These are phyloP conservation scores for Aspergillus affinis DNA, from an alignment of 495 filamentous ascomycete genomes.

Conservation along the genomic window DNA sequence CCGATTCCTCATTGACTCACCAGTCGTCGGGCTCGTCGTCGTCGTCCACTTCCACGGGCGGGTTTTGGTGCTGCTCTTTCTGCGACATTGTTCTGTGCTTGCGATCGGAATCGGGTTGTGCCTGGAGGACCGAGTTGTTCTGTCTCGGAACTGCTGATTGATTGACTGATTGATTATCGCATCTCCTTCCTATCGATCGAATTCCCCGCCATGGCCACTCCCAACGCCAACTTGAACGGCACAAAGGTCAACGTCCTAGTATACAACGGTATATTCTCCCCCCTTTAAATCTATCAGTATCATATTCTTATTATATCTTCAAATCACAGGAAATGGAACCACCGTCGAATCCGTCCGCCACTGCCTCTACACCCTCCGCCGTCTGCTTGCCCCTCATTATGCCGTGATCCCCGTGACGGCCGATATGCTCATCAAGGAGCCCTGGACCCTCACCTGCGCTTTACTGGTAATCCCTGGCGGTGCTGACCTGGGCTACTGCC, in stretches of 20 bases:
- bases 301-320: conserved; percentile 3
- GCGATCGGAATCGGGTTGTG: background rate
- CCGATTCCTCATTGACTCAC: conserved; percentile 47
- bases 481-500: conserved; percentile 91
- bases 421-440: conserved; percentile 80
- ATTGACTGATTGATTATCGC: too few species aligned
- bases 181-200: conserved; percentile 2
- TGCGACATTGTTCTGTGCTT: conserved; percentile 35
- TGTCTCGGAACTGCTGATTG: background rate
- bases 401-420: conserved; percentile 84
- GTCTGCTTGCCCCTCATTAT: conserved; percentile 88
- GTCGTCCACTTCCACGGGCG: conserved; percentile 41
- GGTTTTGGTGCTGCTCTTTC: conserved; percentile 37
- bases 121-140: background rate
- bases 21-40: conserved; percentile 96
- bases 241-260: conserved; percentile 82
- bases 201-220: conserved; percentile 32
- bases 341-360: conserved; percentile 88
- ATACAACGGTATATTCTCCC: conserved; percentile 64
- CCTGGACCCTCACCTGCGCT: conserved; percentile 84
- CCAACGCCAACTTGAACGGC: conserved; percentile 50
- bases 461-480: conserved; percentile 91
- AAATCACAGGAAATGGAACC: conserved; percentile 68
- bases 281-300: background rate
- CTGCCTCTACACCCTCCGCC: conserved; percentile 82